Evolutionary conservation across 2,329 filamentous ascomycete species (phyloP).

Genomic region (Neoascochyta sp.): DNA sequence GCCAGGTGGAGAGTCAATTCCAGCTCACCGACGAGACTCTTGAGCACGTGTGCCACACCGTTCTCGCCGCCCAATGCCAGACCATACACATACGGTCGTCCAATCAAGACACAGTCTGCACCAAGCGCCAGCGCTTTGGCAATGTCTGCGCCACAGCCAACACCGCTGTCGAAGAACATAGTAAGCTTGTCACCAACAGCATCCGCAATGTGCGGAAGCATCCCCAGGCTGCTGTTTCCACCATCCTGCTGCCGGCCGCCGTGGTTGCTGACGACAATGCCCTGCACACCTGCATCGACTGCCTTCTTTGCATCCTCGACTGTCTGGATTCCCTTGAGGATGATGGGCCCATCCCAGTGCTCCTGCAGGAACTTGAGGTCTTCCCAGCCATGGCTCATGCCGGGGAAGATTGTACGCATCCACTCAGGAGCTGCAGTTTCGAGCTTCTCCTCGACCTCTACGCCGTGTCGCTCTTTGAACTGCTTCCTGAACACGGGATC

Average conservation of each 20-base stretch:
- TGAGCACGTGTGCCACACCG: slow-evolving; percentile 47
- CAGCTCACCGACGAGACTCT: slow-evolving; percentile 17
- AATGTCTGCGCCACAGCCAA: slow-evolving; percentile 49
- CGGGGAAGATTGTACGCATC: slow-evolving; percentile 37
- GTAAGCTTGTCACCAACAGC: slow-evolving; percentile 22
- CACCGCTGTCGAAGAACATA: slow-evolving; percentile 52
- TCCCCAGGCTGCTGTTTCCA: slow-evolving; percentile 49
- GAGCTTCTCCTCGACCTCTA: slow-evolving; percentile 41
- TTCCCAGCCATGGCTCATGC: slow-evolving; percentile 57
- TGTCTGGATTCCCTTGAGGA: slow-evolving; percentile 58
- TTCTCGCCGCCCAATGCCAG: slow-evolving; percentile 53
- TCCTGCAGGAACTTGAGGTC: slow-evolving; percentile 57
- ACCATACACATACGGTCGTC: slow-evolving; percentile 57
- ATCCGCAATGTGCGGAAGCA: slow-evolving; percentile 59
- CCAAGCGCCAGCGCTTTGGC: slow-evolving; percentile 54
- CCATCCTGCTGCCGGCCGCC: slow-evolving; percentile 53
- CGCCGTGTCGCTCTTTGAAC: slow-evolving; percentile 48
- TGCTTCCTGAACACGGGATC: slow-evolving; percentile 63
- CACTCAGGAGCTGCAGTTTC: slow-evolving; percentile 19
- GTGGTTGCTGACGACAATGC: slow-evolving; percentile 53
- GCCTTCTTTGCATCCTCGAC: slow-evolving; percentile 48
- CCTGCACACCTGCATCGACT: slow-evolving; percentile 45
- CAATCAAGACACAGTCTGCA: slow-evolving; percentile 55
- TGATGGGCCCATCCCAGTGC: slow-evolving; percentile 62
- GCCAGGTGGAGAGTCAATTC: slow-evolving; percentile 25